Base-by-base conservation (phyloP, 2,329 filamentous ascomycete genomes). In the Cucurbitaria berberidis region DNA sequence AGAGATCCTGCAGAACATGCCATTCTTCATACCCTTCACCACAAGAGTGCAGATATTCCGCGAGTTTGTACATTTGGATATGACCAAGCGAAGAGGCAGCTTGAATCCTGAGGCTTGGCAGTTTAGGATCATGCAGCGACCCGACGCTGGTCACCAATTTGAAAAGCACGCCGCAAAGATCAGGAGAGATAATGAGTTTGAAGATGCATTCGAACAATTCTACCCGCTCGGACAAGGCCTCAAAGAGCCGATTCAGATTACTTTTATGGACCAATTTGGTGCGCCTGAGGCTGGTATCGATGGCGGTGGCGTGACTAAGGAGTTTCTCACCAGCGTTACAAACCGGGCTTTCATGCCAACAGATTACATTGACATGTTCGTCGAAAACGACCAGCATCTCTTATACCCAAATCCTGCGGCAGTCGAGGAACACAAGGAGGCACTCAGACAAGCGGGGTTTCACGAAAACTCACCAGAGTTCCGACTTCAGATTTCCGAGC, bases 191-290 rank as follows among this genome's bases (percentile, higher is more conserved):
- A 83, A 85, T 43, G 83, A 96, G 5, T 97, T 98, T 68, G 83
- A 90, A 16, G 93, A 97, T 76, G 95, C 95, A 0, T 93, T 88
- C 69, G 80, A 88, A 3, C 84, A 92, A 49, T 97, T 97, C 67
- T 97, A 91, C 66, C 75, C 84, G 1, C 81, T 98, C 5, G 89
- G 89, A 0, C 89, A 93, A 13, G 88, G 87, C 0, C 77, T 99
- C 50, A 98, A 98, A 70, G 93, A 98, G 69, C 91, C 92, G 0
- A 96, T 99, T 30, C 91, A 96, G 69, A 98, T 99, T 67, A 95
- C 91, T 0, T 99, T 99, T 72, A 87, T 97, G 38, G 95, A 99
- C 70, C 85, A 92, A 54, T 99, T 96, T 63, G 90, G 89, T 55
- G 85, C 88, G 1, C 82, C 86, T 7, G 95, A 99, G 76, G 93